Base-by-base conservation (phyloP, 2,329 filamentous ascomycete genomes). In the Alternaria brassicicola region DNA sequence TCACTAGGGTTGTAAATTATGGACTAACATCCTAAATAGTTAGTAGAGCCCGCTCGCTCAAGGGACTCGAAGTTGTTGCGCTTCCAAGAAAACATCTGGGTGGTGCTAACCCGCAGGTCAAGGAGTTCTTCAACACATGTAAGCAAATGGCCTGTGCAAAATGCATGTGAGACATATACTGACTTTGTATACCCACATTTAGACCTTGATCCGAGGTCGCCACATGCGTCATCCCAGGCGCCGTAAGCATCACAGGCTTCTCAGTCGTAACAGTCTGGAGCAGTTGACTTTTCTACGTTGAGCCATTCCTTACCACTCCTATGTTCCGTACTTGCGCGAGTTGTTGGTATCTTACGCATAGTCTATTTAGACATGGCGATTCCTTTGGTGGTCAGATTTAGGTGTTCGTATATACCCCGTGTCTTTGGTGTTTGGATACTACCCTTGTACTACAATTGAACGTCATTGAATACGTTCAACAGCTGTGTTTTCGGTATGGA, bases 11-110 rank as follows among this genome's bases (percentile, higher is more conserved):
- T 39, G 6, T 12, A 7, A 15, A 7, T n/a, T n/a, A n/a, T 2
- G 6, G 21, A 38, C 49, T 67, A 41, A 70, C 12, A 1, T 9
- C 13, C 6, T 12, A 12, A 8, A 25, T n/a, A 74, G 77, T 88
- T 15, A 86, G 83, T 19, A 75, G 86, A 61, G 85, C 84, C n/a
- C 79, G 78, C 15, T 80, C 78, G 9, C 76, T 87, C 2, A 68
- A 78, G 2, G 85, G 85, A 0, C 71, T 88, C 48, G 77, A 78
- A 17, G 79, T 81, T 0, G 56, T 68, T 6, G 69, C 64, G 1
- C 69, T 79, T 38, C 69, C 68, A n/a, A 52, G 39, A 15, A 53
- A 26, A n/a, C 57, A 66, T 4, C 52, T 73, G 2, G 63, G 69
- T 8, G 58, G 60, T n/a, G 70, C 68, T 4, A 73, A 77, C 39